Base-by-base conservation (phyloP, 2,329 filamentous ascomycete species). In the Calonectria honghensis region DNA sequence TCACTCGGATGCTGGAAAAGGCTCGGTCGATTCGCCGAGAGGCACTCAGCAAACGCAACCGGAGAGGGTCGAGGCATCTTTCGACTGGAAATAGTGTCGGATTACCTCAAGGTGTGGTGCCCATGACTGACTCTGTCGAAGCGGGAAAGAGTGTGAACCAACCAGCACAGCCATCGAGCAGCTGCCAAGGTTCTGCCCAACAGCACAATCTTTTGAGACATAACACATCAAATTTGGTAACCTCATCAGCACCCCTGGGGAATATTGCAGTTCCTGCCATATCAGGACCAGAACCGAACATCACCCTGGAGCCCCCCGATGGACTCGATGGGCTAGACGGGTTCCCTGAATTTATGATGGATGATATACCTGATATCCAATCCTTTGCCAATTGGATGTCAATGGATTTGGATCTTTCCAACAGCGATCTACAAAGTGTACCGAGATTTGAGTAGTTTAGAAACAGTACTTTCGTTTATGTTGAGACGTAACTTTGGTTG, bases 1-100 rank as follows among this genome's bases (percentile, higher is more conserved):
- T 72, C 1, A 72, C 67, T 24, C 67, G 41, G 18, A 48, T 72
- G 70, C 16, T 72, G 32, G 70, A 72, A 32, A 72, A 72, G 51
- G 70, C 70, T 7, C 70, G 70, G 5, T 68, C 64, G 39, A 52
- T 64, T 27, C 51, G 70, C 5, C 70, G 32, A 27, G 70, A 72
- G 11, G 41, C 64, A 27, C 10, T 72, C 27, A 72, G 24, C n/a
- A 68, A 72, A 29, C 51, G 64, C 6, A 45, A 54, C 35, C 67
- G 70, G n/a, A 59, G 64, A n/a, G 64, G 52, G 24, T 72, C 70
- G 16, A 31, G 39, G 16, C 63, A 57, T 31, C 27, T 14, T 16
- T 48, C 39, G 3, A n/a, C 27, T 27, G 27, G 32, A 39, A 39
- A 11, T 20, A 9, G 39, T 24, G 13, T 68, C 20, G 31, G 31